Evolutionary conservation across 1,284 basidiomycete species (phyloP).

Genomic region (Golubevia sp.): DNA sequence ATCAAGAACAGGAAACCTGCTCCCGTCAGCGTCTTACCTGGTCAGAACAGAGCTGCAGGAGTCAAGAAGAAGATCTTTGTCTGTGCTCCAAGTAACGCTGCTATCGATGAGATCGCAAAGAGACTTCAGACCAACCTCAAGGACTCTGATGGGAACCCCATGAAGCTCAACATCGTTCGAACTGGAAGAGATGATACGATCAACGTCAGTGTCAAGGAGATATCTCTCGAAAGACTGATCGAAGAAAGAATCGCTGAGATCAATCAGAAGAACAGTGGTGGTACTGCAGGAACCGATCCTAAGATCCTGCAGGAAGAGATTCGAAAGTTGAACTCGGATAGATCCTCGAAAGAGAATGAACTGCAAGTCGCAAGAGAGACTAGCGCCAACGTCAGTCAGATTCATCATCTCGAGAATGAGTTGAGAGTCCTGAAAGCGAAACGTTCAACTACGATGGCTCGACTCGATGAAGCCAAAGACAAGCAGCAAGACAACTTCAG

Average conservation of each 20-base stretch:
- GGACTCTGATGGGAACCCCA: slow-evolving; percentile 67
- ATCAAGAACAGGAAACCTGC: slow-evolving; percentile 36
- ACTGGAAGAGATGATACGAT: slow-evolving; percentile 81
- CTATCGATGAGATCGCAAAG: slow-evolving; percentile 93
- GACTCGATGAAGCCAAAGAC: slow-evolving; percentile 47
- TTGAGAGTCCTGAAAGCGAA: slow-evolving; percentile 27
- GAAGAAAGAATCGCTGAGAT: slow-evolving; percentile 17
- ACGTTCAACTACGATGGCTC: slow-evolving; percentile 28
- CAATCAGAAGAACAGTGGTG: background rate
- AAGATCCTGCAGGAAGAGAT: slow-evolving; percentile 25
- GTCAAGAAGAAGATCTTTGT: slow-evolving; percentile 76
- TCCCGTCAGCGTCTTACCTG: slow-evolving; percentile 7
- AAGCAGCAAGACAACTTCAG: slow-evolving; percentile 34
- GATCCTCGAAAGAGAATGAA: slow-evolving; percentile 35
- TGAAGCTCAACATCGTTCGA: slow-evolving; percentile 80
- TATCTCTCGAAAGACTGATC: slow-evolving; percentile 73
- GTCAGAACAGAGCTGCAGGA: slow-evolving; percentile 18
- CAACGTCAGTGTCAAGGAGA: slow-evolving; percentile 80
- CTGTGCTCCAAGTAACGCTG: slow-evolving; percentile 97
- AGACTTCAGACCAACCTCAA: slow-evolving; percentile 81
- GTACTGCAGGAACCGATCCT: slow-evolving; percentile 5
- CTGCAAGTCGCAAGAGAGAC: slow-evolving; percentile 13
- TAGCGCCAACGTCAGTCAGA: background rate
- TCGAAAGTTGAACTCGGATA: slow-evolving; percentile 6
- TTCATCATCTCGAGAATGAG: slow-evolving; percentile 32